These are phyloP conservation scores for Leishmania arabica DNA, from an alignment of 208 protist species.

Conservation along the genomic window DNA sequence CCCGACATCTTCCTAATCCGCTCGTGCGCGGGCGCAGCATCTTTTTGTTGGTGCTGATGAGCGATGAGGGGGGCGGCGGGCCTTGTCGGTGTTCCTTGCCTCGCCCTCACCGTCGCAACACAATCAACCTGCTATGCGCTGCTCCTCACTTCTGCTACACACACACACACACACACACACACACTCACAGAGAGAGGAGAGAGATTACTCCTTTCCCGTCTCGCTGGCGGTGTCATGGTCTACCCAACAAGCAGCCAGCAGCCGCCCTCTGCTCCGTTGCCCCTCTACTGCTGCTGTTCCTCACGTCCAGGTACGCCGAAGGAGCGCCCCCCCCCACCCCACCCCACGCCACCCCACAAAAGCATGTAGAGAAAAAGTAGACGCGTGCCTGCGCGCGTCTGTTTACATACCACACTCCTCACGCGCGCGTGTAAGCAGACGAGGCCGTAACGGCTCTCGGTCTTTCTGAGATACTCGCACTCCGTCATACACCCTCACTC, in stretches of 20 bases:
- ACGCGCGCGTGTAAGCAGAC: too few relatives aligned
- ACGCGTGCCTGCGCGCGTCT: not conserved
- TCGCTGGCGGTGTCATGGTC: not conserved
- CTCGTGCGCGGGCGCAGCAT: not conserved
- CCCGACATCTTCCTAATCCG: not conserved
- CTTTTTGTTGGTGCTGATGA: not conserved
- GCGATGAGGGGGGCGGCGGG: not conserved
- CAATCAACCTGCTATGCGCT: not conserved
- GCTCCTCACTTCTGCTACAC: not conserved
- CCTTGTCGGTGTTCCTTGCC: not conserved
- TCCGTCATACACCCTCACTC: not conserved
- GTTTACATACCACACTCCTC: not conserved
- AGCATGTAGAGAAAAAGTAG: not conserved
- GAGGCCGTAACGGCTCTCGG: not conserved
- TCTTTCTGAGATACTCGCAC: not conserved
- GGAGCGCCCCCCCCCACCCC: too few relatives aligned
- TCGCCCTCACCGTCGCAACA: not conserved
- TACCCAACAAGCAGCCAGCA: not conserved
- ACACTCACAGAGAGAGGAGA: not conserved
- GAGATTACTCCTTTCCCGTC: not conserved
- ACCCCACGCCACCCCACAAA: too few relatives aligned
- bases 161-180: not conserved
- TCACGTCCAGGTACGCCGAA: not conserved
- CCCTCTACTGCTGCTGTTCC: not conserved
- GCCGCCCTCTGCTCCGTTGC: not conserved